phyloP scores from a whole-genome alignment of 495 filamentous ascomycete species.

The Hypoxylon rickii region DNA sequence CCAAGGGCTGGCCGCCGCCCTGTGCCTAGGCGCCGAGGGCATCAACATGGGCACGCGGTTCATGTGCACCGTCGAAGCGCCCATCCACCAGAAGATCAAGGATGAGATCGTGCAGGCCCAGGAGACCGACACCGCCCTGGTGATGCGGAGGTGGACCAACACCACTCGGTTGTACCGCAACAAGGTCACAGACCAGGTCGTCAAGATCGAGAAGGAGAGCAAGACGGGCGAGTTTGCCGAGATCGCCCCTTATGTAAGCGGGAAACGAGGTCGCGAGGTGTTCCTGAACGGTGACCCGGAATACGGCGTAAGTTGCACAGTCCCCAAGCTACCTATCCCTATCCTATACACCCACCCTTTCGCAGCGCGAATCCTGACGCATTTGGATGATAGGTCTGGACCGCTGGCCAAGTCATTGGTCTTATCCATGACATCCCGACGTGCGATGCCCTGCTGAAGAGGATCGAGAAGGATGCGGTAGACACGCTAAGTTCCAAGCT shows the following conservation, averaged over 20 bases:
- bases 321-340: too few species aligned
- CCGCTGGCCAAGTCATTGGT: constrained; percentile 68
- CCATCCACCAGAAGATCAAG: constrained; percentile 93
- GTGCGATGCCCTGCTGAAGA: constrained; percentile 56
- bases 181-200: constrained; percentile 78
- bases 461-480: constrained; percentile 67
- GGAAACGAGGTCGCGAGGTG: constrained; percentile 87
- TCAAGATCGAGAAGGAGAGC: constrained; percentile 84
- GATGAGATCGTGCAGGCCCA: constrained; percentile 84
- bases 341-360: too few species aligned
- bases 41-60: constrained; percentile 97
- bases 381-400: constrained; percentile 56
- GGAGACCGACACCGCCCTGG: constrained; percentile 88
- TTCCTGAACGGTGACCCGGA: constrained; percentile 92
- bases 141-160: constrained; percentile 91
- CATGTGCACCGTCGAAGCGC: constrained; percentile 90
- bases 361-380: neutral
- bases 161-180: constrained; percentile 88
- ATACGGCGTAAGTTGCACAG: constrained; percentile 70
- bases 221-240: constrained; percentile 88
- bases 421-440: constrained; percentile 68
- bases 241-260: constrained; percentile 86
- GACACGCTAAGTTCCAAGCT: constrained; percentile 52
- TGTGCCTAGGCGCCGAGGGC: constrained; percentile 88
- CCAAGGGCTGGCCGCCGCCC: constrained; percentile 89